Conservation (phyloP, 2,329 filamentous ascomycete species). For the Arthrobotrys conoides region DNA sequence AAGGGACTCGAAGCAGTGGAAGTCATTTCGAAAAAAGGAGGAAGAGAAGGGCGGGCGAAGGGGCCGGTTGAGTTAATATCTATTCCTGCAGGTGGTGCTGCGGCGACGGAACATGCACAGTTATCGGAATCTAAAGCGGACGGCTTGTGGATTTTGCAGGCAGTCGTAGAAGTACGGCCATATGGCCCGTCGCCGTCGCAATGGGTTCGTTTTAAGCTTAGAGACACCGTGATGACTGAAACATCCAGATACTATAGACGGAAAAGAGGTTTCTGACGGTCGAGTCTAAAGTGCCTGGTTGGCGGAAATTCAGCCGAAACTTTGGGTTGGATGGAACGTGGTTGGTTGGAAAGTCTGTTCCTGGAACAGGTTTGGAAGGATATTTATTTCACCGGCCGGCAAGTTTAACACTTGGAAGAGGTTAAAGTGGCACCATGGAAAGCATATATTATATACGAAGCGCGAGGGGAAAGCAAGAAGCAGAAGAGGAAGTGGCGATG, state of each 20-base stretch:
- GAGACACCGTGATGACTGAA: constrained; percentile 59
- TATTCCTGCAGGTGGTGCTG: constrained; percentile 26
- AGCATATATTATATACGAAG: constrained; percentile 10
- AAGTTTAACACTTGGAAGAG: constrained; percentile 17
- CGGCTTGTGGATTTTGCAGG: constrained; percentile 54
- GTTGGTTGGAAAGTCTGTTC: constrained; percentile 39
- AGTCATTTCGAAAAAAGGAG: constrained; percentile 46
- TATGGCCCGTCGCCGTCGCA: constrained; percentile 60
- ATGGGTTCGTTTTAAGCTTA: constrained; percentile 61
- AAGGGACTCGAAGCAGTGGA: constrained; percentile 38
- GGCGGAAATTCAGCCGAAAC: constrained; percentile 40
- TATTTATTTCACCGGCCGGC: constrained; percentile 14
- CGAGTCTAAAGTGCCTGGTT: constrained; percentile 1
- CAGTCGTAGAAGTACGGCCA: constrained; percentile 51
- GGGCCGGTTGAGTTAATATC: constrained; percentile 25
- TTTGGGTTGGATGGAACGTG: constrained; percentile 31
- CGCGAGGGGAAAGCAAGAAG: neutral
- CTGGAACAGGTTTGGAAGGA: constrained; percentile 24
- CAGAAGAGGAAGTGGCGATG: neutral
- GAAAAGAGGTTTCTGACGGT: constrained; percentile 10
- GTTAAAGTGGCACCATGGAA: constrained; percentile 21
- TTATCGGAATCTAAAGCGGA: constrained; percentile 26
- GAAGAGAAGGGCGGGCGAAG: constrained; percentile 1
- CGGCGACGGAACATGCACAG: constrained; percentile 39
- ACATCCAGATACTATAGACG: constrained; percentile 42